Percentiles rank a stretch among this genome's conserved stretches.
Evolutionary conservation across 1,284 basidiomycete genomes (phyloP).

Genomic region (Sparassis latifolia): DNA sequence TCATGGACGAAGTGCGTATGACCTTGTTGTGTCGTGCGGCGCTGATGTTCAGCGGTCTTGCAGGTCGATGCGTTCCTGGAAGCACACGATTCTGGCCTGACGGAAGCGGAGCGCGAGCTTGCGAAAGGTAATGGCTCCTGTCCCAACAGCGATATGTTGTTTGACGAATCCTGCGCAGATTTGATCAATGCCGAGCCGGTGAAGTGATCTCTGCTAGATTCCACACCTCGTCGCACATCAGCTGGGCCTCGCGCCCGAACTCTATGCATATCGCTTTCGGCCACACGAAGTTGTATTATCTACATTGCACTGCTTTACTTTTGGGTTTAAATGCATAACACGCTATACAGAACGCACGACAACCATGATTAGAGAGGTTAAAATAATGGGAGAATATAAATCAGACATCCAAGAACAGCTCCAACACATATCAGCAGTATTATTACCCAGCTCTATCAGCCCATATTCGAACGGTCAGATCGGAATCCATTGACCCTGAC

Average conservation of each 20-base stretch:
- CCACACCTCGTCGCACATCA: no score
- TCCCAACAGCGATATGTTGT: neutral
- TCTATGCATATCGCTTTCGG: no score
- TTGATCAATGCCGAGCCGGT: conserved; percentile 61
- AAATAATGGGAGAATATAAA: no score
- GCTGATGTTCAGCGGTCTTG: neutral
- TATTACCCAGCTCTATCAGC: conserved; percentile 41
- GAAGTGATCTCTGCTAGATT: conserved; percentile 22
- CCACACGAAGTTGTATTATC: no score
- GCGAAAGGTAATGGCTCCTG: conserved; percentile 53
- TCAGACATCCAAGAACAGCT: no score
- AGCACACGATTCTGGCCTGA: conserved; percentile 81
- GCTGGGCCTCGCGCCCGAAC: no score
- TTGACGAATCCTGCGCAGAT: conserved; percentile 32
- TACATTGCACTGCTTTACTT: no score
- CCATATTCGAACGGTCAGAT: conserved; percentile 78
- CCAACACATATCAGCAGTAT: neutral
- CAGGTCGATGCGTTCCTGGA: conserved; percentile 89
- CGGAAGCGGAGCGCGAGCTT: conserved; percentile 80
- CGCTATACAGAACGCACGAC: no score
- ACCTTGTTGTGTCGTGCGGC: neutral
- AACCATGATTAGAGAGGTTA: no score
- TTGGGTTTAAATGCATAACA: no score
- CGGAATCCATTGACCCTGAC: conserved; percentile 76
- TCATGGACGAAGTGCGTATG: conserved; percentile 76